phyloP scores from a whole-genome alignment of 2,329 filamentous ascomycete species.

The Fusarium multiceps region DNA sequence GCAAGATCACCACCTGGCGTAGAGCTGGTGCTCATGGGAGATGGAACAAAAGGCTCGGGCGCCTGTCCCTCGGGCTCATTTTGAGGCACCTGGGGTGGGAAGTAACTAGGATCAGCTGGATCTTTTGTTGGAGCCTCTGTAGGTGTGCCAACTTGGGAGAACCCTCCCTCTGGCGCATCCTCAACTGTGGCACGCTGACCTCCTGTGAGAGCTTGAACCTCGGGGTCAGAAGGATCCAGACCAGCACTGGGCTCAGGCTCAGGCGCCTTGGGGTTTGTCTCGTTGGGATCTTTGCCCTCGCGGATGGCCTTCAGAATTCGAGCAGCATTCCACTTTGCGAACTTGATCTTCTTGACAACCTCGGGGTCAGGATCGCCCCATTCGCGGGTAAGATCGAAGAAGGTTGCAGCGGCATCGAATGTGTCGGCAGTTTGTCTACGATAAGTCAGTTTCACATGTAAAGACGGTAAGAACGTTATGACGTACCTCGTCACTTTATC shows the following conservation, averaged over 20 bases:
- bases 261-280: conserved; percentile 80
- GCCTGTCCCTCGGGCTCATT: conserved; percentile 18
- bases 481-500: conserved; percentile 83
- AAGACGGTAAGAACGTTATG: fast-evolving
- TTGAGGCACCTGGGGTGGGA: conserved; percentile 47
- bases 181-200: conserved; percentile 62
- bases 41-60: conserved; percentile 49
- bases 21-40: conserved; percentile 50
- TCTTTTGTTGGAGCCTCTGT: conserved; percentile 43
- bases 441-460: conserved; percentile 1
- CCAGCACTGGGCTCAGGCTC: conserved; percentile 57
- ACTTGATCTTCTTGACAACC: conserved; percentile 88
- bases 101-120: conserved; percentile 50
- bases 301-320: conserved; percentile 92
- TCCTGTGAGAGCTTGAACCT: conserved; percentile 63
- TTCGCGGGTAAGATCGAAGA: conserved; percentile 87
- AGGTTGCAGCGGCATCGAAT: conserved; percentile 91
- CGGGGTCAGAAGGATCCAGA: conserved; percentile 73
- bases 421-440: conserved; percentile 89
- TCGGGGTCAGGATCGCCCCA: conserved; percentile 84
- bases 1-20: conserved; percentile 39
- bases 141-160: conserved; percentile 44
- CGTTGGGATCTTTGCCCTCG: conserved; percentile 91
- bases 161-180: conserved; percentile 61
- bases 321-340: conserved; percentile 93